phyloP scores from a whole-genome alignment of 139 green algal genomes.

The Zygnema circumcarinatum region DNA sequence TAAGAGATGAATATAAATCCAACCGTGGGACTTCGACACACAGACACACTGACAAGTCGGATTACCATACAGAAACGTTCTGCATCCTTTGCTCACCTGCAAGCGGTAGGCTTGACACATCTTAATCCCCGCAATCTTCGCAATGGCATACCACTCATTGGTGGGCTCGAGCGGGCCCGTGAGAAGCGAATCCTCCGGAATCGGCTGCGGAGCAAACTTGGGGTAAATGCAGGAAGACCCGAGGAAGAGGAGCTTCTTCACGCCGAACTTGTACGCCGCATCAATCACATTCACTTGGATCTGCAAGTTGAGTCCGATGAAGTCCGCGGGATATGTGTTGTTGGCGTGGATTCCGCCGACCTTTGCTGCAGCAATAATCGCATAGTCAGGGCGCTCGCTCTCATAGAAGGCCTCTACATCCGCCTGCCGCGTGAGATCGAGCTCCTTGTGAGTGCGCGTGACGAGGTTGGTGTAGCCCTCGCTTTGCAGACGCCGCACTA shows the following conservation, averaged over 20 bases:
- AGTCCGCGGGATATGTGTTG: conserved; percentile 61
- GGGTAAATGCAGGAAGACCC: conserved; percentile 69
- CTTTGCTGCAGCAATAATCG: conserved; percentile 63
- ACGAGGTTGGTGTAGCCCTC: conserved; percentile 59
- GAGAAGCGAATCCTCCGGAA: conserved; percentile 60
- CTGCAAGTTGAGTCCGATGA: conserved; percentile 65
- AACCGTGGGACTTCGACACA: no score
- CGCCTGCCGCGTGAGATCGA: conserved; percentile 60
- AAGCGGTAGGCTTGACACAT: conserved; percentile 64
- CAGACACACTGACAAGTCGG: no score
- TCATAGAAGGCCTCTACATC: conserved; percentile 60
- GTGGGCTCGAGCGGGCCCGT: conserved; percentile 65
- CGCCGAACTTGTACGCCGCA: conserved; percentile 44
- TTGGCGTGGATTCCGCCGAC: conserved; percentile 67
- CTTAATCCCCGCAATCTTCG: conserved; percentile 69
- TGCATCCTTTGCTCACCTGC: conserved; percentile 36
- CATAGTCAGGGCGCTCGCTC: conserved; percentile 43
- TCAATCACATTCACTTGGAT: conserved; percentile 64
- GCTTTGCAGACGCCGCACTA: conserved; percentile 29
- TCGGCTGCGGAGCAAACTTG: conserved; percentile 63
- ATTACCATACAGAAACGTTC: no score
- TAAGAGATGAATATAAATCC: no score
- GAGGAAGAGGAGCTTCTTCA: conserved; percentile 67
- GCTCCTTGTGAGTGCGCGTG: conserved; percentile 47
- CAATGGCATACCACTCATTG: conserved; percentile 67